A percentile compares a stretch with the other conserved stretches of the same genome.
Evolutionary conservation across 169 alveolate genomes (phyloP).

Genomic region (Plasmodium fragile): DNA sequence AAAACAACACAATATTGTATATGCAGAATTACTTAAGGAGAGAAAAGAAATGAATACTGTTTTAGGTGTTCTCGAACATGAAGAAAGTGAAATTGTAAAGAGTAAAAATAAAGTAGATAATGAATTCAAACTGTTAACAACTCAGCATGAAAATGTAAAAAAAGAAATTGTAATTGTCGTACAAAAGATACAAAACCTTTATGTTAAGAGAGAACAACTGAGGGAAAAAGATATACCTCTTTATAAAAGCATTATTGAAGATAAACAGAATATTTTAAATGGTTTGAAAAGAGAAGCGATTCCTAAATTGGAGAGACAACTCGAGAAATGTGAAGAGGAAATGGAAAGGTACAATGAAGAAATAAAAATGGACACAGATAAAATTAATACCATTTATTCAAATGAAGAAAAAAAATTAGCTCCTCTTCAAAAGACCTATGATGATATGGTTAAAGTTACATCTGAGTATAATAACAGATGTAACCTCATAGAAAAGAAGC

Average conservation of each 20-base stretch:
- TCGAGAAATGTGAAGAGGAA: constrained; percentile 82
- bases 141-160: constrained; percentile 87
- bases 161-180: constrained; percentile 81
- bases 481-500: constrained; percentile 76
- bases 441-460: constrained; percentile 65
- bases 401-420: constrained; percentile 80
- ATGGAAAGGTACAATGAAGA: constrained; percentile 77
- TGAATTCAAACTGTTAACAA: constrained; percentile 81
- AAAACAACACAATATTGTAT: constrained; percentile 48
- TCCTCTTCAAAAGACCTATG: constrained; percentile 83
- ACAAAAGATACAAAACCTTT: constrained; percentile 81
- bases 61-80: constrained; percentile 80
- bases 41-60: constrained; percentile 80
- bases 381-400: constrained; percentile 76
- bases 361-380: constrained; percentile 77
- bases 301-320: constrained; percentile 78
- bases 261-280: constrained; percentile 67
- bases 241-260: constrained; percentile 77
- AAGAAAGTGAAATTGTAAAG: constrained; percentile 77
- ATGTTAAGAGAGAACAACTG: constrained; percentile 76
- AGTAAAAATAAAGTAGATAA: constrained; percentile 80
- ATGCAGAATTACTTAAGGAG: constrained; percentile 77
- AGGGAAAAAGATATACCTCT: constrained; percentile 75
- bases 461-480: constrained; percentile 75
- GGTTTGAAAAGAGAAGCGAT: constrained; percentile 78